These are phyloP conservation scores for Eucalyptus polyanthemos DNA, from an alignment of 345 rosid genomes.

Conservation along the genomic window DNA sequence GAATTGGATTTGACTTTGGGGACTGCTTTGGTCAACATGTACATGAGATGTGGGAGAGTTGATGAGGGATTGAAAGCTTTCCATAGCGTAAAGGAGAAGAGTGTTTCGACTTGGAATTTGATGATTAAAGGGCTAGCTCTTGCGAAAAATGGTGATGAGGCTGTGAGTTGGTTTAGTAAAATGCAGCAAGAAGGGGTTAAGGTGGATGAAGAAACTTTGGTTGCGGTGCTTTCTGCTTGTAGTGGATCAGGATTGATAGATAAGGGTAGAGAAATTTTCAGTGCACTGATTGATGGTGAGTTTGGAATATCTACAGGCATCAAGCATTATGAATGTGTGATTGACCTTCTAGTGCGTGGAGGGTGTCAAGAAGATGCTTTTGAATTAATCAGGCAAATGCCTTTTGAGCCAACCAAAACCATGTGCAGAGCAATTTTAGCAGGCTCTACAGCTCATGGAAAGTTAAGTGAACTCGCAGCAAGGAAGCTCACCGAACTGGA, in stretches of 20 bases:
- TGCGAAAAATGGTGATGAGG: constrained; percentile 29
- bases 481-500: constrained; percentile 40
- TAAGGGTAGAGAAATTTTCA: constrained; percentile 22
- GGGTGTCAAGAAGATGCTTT: constrained; percentile 32
- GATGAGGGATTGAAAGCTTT: constrained; percentile 29
- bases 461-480: constrained; percentile 25
- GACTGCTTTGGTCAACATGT: constrained; percentile 42
- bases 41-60: constrained; percentile 34
- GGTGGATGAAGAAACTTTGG: constrained; percentile 33
- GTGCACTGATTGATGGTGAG: constrained; percentile 21
- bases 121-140: constrained; percentile 37
- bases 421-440: constrained; percentile 43
- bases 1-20: constrained; percentile 49
- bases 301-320: constrained; percentile 24
- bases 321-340: constrained; percentile 40
- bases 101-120: constrained; percentile 30
- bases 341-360: constrained; percentile 27
- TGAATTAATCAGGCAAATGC: constrained; percentile 20
- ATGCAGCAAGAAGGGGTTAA: constrained; percentile 30
- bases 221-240: constrained; percentile 37
- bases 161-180: constrained; percentile 23
- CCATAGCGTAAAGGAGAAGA: constrained; percentile 31
- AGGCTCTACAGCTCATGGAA: constrained; percentile 23
- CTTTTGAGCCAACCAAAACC: constrained; percentile 34
- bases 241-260: constrained; percentile 37